A percentile compares a stretch with the other conserved stretches of the same genome.
Evolutionary conservation across 305 asterid species (phyloP).

Genomic region (Withania somnifera): DNA sequence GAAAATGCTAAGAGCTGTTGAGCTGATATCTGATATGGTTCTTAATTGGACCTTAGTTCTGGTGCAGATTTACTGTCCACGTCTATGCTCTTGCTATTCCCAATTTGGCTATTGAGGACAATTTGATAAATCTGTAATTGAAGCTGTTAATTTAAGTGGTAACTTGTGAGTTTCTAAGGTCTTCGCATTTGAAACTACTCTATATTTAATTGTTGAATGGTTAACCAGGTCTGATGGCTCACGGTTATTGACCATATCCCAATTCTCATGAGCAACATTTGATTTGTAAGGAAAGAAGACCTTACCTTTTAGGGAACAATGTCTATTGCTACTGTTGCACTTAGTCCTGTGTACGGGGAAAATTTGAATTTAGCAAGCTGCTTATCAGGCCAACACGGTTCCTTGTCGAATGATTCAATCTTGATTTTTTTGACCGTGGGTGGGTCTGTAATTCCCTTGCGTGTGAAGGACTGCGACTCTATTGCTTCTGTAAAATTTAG

Average conservation of each 20-base stretch:
- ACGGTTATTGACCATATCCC: constrained; percentile 3
- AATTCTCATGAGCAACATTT: constrained; percentile 5
- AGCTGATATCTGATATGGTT: neutral
- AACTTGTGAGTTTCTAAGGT: neutral
- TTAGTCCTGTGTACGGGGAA: constrained; percentile 47
- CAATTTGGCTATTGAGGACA: neutral
- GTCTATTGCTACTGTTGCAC: constrained; percentile 68
- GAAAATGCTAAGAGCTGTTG: neutral
- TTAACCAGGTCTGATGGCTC: constrained; percentile 4
- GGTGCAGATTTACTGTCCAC: neutral
- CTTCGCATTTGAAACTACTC: neutral
- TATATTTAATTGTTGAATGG: neutral
- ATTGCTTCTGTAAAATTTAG: constrained; percentile 69
- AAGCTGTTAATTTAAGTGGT: neutral
- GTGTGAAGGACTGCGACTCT: constrained; percentile 58
- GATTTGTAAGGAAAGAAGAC: constrained; percentile 18
- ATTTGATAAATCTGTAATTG: neutral
- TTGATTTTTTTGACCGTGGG: constrained; percentile 51
- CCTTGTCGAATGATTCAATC: constrained; percentile 43
- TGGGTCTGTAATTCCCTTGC: constrained; percentile 57
- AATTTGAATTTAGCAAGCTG: constrained; percentile 43
- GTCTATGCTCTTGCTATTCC: neutral
- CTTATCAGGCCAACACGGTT: constrained; percentile 23
- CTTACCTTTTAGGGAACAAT: constrained; percentile 27
- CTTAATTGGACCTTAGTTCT: neutral